Conservation (phyloP, 2,329 filamentous ascomycete genomes). For the Diaporthe citrichinensis region DNA sequence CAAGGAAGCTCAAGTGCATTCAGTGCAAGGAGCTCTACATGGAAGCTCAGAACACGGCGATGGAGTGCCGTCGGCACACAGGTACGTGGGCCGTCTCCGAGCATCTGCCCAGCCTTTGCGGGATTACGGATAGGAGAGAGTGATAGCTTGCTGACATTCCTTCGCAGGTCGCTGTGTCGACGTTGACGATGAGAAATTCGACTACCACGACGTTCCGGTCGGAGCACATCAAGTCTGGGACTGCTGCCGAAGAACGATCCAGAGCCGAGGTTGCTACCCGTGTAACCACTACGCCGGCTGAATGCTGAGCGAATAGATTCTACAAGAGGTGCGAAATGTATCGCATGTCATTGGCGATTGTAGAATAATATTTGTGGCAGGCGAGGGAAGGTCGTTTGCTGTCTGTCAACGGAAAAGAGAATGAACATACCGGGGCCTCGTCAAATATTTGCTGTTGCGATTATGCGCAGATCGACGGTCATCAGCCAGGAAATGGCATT, state of each 20-base stretch:
- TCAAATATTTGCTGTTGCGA: not conserved
- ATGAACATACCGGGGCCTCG: not conserved
- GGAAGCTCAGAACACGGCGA: not conserved
- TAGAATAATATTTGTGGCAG: not conserved
- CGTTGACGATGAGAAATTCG: not conserved
- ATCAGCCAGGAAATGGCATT: not conserved
- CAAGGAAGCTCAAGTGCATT: constrained; percentile 1
- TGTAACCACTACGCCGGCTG: not conserved
- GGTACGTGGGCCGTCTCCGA: not conserved
- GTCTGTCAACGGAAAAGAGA: not conserved
- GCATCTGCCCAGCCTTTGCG: not conserved
- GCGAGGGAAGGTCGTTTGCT: not conserved
- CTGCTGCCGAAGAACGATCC: not conserved
- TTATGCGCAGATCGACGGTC: not conserved
- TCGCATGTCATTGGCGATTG: not conserved
- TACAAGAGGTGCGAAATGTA: not conserved
- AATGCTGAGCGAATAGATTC: not conserved
- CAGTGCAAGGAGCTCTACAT: not conserved
- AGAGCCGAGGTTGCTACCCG: not conserved
- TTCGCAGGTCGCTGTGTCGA: not conserved
- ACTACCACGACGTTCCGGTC: not conserved
- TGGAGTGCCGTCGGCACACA: not conserved
- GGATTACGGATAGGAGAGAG: rapidly evolving
- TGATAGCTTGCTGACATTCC: not conserved
- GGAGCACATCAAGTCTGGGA: not conserved